Evolutionary conservation across 140 eudicot species (phyloP), one percentile per base, ranked within the genome.

Genomic region (Flaveria floridana): DNA sequence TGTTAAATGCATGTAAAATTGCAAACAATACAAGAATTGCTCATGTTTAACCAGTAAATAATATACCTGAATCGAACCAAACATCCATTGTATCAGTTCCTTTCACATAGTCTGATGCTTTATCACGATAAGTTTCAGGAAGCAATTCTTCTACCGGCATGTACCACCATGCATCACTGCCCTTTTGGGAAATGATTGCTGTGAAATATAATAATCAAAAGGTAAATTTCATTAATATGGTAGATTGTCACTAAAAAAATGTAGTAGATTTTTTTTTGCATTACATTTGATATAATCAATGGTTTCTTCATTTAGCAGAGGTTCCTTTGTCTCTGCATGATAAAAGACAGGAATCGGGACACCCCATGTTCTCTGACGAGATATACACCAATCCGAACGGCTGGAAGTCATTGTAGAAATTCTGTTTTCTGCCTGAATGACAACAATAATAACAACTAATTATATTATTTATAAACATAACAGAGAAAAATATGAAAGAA

Each of bases 81-180:
- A 95, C 99, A 84, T 95, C 99, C 99, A 95, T 95, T 28, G 99
- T 95, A 83, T 95, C 99, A 44, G 90, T 88, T 72, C 99, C 99
- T 80, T 91, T 95, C 41, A 86, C 90, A 73, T 90, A 94, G 47
- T 80, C 87, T 65, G 92, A 79, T 77, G 99, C 99, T 81, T 90
- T 86, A 76, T 84, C 84, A 65, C 87, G 96, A 84, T 91, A 95
- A 8, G 70, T 82, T 21, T 83, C 96, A 64, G 97, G 99, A 83
- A 95, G 99, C 79, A 95, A 83, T 14, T 91, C 99, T 81, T 95
- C 97, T 70, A 87, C 95, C 25, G 78, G 52, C 99, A 94, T 87
- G 83, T 90, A 87, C 99, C 99, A 94, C 99, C 99, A 94, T 37
- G 96, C 96, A 88, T 94, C 99, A 76, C 97, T 95, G 37, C 99